phyloP scores from a whole-genome alignment of 2,329 filamentous ascomycete genomes.

The Calonectria henricotiae region DNA sequence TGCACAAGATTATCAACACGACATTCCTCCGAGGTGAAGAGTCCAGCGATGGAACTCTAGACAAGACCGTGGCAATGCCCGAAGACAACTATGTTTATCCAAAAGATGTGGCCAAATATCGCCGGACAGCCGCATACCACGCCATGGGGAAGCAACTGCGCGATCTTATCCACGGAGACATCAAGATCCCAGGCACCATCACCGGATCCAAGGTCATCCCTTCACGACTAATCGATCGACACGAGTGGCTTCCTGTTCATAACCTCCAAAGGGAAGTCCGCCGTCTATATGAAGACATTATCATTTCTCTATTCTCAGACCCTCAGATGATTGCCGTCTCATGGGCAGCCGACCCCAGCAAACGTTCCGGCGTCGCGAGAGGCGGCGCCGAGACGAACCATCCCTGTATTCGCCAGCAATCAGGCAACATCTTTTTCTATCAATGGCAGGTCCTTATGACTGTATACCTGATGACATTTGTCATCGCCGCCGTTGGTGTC shows the following conservation, averaged over 20 bases:
- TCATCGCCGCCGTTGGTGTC: constrained; percentile 36
- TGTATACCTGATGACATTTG: constrained; percentile 38
- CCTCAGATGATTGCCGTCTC: constrained; percentile 45
- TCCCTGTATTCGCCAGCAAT: constrained; percentile 36
- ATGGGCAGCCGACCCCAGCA: constrained; percentile 39
- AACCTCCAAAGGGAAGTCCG: constrained; percentile 32
- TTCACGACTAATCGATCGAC: constrained; percentile 42
- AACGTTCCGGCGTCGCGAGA: constrained; percentile 31
- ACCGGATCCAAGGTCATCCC: constrained; percentile 33
- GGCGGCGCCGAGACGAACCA: constrained; percentile 37
- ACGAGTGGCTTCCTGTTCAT: constrained; percentile 37
- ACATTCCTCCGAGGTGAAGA: constrained; percentile 23
- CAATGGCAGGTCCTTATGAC: constrained; percentile 34
- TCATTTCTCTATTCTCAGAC: constrained; percentile 45
- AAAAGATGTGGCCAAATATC: constrained; percentile 21
- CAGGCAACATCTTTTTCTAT: constrained; percentile 41
- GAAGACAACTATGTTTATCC: constrained; percentile 45
- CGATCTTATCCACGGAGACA: constrained; percentile 35
- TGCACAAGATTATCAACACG: constrained; percentile 46
- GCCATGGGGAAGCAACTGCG: constrained; percentile 38
- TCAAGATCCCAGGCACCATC: constrained; percentile 35
- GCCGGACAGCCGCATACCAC: constrained; percentile 42
- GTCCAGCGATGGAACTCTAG: constrained; percentile 36
- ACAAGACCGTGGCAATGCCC: constrained; percentile 37
- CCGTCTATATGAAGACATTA: constrained; percentile 41